phyloP scores from a whole-genome alignment of 2,329 filamentous ascomycete species.

The Fusarium nodosum region DNA sequence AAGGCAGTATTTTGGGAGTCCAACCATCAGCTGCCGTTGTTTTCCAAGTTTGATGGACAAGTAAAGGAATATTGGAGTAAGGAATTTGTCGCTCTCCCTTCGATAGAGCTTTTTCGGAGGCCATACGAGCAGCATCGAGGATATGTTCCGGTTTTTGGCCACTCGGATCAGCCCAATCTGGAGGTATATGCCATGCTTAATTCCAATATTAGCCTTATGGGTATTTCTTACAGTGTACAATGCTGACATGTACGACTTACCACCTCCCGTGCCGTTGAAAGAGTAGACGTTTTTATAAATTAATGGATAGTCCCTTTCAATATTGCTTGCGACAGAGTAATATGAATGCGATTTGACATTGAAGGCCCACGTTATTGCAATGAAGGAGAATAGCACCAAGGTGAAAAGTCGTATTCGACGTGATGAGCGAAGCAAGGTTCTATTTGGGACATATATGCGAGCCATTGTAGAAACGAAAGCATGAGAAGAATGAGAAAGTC shows the following conservation, averaged over 20 bases:
- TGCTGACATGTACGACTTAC: neutral
- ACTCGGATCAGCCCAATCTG: neutral
- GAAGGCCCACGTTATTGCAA: too few relatives aligned
- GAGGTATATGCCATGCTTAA: constrained; percentile 12
- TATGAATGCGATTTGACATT: too few relatives aligned
- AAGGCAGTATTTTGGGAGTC: constrained; percentile 2
- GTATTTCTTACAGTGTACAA: accelerated
- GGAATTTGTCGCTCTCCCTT: neutral
- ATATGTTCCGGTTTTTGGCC: neutral
- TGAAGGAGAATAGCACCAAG: too few relatives aligned
- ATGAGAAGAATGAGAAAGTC: too few relatives aligned
- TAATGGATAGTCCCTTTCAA: neutral
- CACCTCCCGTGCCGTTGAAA: neutral
- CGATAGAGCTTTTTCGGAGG: neutral
- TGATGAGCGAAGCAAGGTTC: too few relatives aligned
- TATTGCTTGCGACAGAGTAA: neutral
- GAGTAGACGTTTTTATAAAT: neutral
- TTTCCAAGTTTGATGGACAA: constrained; percentile 18
- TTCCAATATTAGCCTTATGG: neutral
- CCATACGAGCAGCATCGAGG: neutral
- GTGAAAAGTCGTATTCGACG: too few relatives aligned
- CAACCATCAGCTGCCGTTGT: neutral
- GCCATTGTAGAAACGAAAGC: too few relatives aligned
- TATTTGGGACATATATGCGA: too few relatives aligned
- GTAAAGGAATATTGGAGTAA: constrained; percentile 1